Evolutionary conservation across 2,329 filamentous ascomycete species (phyloP), one percentile per base, ranked within the genome.

Genomic region (Dryadomyces quercivorus): DNA sequence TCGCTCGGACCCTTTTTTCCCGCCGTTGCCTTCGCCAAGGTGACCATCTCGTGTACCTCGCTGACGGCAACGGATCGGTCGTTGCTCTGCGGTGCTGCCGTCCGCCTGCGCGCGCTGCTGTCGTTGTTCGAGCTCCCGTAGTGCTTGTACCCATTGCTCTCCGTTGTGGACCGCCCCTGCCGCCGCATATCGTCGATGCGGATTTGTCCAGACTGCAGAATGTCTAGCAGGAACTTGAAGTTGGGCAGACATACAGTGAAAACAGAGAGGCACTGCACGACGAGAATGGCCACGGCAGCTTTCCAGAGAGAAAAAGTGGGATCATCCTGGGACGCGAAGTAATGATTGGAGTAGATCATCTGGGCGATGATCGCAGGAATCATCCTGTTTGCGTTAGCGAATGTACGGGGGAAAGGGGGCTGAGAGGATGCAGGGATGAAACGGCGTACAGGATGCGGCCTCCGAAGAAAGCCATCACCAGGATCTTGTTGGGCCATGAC

Each of bases 211-310:
- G 53, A 55, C 18, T 55, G 42, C 15, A 55, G 48, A 12, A 20
- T 51, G 42, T 55, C 53, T 1, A 55, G 43, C 15, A 55, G n/a
- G 20, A 42, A 51, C 34, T 55, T 55, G 31, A 55, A 55, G 48
- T 55, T 55, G 48, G 53, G 53, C 26, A 55, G 18, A 47, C 53
- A 55, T 9, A 55, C 20, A 7, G 53, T 40, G 10, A 51, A 51
- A 2, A 51, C 20, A 40, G 53, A 48, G n/a, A 55, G 31, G 12
- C 12, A 55, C 42, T 51, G 53, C 31, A 55, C 53, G 2, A 55
- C 36, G 21, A 38, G 12, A 10, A 55, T 21, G 16, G 31, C 53
- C 7, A 55, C 12, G 49, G 12, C 40, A 8, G 53, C 47, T 47
- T 55, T 13, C 53, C 53, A 55, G 6, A 45, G 26, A 5, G 7